Conservation (phyloP, 1,284 basidiomycete species). For the Spongispora temasekensis region DNA sequence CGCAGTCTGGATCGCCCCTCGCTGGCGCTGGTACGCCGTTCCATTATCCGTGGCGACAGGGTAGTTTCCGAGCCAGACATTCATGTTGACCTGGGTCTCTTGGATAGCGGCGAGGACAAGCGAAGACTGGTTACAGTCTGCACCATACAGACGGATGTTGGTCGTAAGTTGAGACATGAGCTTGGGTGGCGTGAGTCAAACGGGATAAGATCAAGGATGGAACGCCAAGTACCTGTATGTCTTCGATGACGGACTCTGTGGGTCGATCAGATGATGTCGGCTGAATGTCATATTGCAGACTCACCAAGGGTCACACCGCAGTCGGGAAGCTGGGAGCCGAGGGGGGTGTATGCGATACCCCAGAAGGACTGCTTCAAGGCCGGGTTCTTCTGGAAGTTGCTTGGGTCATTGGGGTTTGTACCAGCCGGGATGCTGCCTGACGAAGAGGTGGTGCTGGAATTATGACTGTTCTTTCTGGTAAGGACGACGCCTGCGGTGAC, state of each 20-base stretch:
- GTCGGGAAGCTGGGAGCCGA: conserved; percentile 50
- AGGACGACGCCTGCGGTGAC: conserved; percentile 35
- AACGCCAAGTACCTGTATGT: conserved; percentile 46
- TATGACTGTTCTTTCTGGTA: conserved; percentile 30
- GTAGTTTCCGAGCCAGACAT: conserved; percentile 86
- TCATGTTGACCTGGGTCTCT: conserved; percentile 87
- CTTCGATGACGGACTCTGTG: conserved; percentile 46
- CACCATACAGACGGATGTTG: conserved; percentile 57
- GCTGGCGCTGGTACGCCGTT: conserved; percentile 74
- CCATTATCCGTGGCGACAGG: conserved; percentile 60
- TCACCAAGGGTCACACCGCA: conserved; percentile 51
- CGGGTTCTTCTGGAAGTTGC: conserved; percentile 62
- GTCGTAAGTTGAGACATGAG: conserved; percentile 60
- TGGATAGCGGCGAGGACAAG: conserved; percentile 78
- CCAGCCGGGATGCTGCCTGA: conserved; percentile 32
- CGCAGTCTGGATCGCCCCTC: conserved; percentile 62
- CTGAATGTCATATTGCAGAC: conserved; percentile 15
- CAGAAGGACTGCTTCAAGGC: conserved; percentile 66
- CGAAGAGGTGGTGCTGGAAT: not conserved
- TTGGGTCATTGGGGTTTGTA: conserved; percentile 60
- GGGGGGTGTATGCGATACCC: conserved; percentile 75
- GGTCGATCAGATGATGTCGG: not conserved
- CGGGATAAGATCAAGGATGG: not conserved
- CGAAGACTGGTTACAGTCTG: conserved; percentile 59
- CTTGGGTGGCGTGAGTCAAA: conserved; percentile 31